Evolutionary conservation across 495 filamentous ascomycete genomes (phyloP).

Genomic region (Xanthoparmelia taractica): DNA sequence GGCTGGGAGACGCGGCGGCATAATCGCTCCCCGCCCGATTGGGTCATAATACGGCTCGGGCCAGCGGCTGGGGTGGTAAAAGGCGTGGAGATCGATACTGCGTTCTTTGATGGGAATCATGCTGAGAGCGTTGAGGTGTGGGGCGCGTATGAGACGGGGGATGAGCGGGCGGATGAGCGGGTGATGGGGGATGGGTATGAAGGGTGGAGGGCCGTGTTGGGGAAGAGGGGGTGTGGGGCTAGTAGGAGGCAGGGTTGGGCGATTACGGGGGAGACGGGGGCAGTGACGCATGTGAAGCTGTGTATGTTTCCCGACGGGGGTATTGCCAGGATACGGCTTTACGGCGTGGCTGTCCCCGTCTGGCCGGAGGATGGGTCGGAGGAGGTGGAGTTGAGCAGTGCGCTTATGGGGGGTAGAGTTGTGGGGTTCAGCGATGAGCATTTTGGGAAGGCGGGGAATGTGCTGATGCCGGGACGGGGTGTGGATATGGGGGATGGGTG

Average conservation of each 20-base stretch:
- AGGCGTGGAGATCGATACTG: slow-evolving; percentile 81
- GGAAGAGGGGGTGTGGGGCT: slow-evolving; percentile 63
- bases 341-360: slow-evolving; percentile 67
- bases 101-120: slow-evolving; percentile 82
- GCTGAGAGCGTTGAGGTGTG: slow-evolving; percentile 77
- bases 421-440: slow-evolving; percentile 76
- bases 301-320: slow-evolving; percentile 93
- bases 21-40: slow-evolving; percentile 72
- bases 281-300: slow-evolving; percentile 75
- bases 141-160: slow-evolving; percentile 53
- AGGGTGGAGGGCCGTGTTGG: slow-evolving; percentile 69
- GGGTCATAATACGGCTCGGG: slow-evolving; percentile 74
- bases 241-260: slow-evolving; percentile 72
- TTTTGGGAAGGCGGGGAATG: slow-evolving; percentile 74
- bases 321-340: slow-evolving; percentile 80
- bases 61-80: slow-evolving; percentile 66
- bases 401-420: slow-evolving; percentile 71
- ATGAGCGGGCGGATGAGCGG: slow-evolving; percentile 50
- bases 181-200: slow-evolving; percentile 50
- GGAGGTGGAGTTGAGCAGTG: slow-evolving; percentile 75
- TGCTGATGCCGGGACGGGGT: slow-evolving; percentile 77
- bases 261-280: slow-evolving; percentile 44
- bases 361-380: slow-evolving; percentile 53
- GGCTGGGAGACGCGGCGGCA: slow-evolving; percentile 91
- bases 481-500: slow-evolving; percentile 93